Evolutionary conservation across 2,329 filamentous ascomycete species (phyloP).

Genomic region (Hymenoscyphus fructigenus): DNA sequence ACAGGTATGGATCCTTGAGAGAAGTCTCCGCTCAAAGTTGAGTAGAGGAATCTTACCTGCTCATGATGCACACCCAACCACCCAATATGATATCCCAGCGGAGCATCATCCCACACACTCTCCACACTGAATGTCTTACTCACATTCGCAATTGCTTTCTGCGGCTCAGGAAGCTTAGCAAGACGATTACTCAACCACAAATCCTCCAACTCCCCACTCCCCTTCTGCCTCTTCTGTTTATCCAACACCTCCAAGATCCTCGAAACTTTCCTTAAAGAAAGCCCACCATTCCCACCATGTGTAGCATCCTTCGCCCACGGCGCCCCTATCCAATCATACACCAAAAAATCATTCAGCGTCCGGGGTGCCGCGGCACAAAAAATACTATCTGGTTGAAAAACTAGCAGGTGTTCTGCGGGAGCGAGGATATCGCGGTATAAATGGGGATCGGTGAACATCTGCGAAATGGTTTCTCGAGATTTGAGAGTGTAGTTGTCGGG

Average conservation of each 20-base stretch:
- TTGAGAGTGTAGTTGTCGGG: slow-evolving; percentile 47
- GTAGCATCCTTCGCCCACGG: slow-evolving; percentile 29
- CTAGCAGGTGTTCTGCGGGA: slow-evolving; percentile 52
- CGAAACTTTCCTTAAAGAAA: slow-evolving; percentile 30
- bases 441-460: slow-evolving; percentile 49
- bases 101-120: slow-evolving; percentile 47
- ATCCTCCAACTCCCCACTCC: slow-evolving; percentile 51
- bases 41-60: slow-evolving; percentile 40
- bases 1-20: neutral
- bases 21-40: slow-evolving; percentile 24
- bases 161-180: slow-evolving; percentile 33
- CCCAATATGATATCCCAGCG: slow-evolving; percentile 54
- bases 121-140: slow-evolving; percentile 49
- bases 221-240: slow-evolving; percentile 40
- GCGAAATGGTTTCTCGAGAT: slow-evolving; percentile 47
- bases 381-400: slow-evolving; percentile 55
- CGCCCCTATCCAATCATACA: slow-evolving; percentile 47
- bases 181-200: slow-evolving; percentile 44
- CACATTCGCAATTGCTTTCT: slow-evolving; percentile 25
- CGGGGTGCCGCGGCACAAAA: slow-evolving; percentile 52
- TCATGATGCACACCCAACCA: slow-evolving; percentile 39
- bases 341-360: slow-evolving; percentile 53
- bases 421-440: slow-evolving; percentile 54
- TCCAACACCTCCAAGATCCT: slow-evolving; percentile 29
- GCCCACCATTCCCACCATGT: slow-evolving; percentile 34